These are phyloP conservation scores for Cylindrodendrum hubeiense DNA, from an alignment of 2,329 filamentous ascomycete species.

Conservation along the genomic window DNA sequence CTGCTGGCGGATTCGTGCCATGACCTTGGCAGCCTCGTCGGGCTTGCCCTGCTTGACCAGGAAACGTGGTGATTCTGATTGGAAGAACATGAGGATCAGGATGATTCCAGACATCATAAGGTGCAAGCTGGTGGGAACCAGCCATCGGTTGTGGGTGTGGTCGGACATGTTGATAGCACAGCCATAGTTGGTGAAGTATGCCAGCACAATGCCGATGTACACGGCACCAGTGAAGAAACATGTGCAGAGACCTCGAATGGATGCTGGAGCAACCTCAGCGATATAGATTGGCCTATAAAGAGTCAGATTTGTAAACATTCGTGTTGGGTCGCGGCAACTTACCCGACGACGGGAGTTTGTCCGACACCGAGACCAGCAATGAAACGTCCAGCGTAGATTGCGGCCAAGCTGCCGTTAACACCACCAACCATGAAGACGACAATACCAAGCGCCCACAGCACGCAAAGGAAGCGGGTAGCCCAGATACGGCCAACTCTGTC, in stretches of 20 bases:
- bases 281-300: slow-evolving; percentile 72
- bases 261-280: slow-evolving; percentile 77
- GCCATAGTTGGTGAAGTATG: slow-evolving; percentile 81
- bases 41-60: slow-evolving; percentile 73
- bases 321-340: slow-evolving; percentile 26
- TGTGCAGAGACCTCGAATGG: slow-evolving; percentile 79
- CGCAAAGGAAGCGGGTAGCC: slow-evolving; percentile 69
- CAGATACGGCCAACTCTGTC: slow-evolving; percentile 73
- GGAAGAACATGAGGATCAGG: slow-evolving; percentile 75
- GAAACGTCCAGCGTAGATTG: slow-evolving; percentile 75
- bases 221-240: slow-evolving; percentile 68
- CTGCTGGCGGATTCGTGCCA: slow-evolving; percentile 71
- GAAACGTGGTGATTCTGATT: slow-evolving; percentile 78
- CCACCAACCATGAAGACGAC: slow-evolving; percentile 67
- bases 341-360: slow-evolving; percentile 74
- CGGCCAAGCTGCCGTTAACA: slow-evolving; percentile 64
- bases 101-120: slow-evolving; percentile 83
- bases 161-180: slow-evolving; percentile 62
- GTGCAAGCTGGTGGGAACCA: slow-evolving; percentile 80
- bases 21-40: slow-evolving; percentile 67
- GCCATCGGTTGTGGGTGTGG: slow-evolving; percentile 63
- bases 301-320: slow-evolving; percentile 1
- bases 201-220: slow-evolving; percentile 82
- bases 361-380: slow-evolving; percentile 76
- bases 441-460: slow-evolving; percentile 70